These are phyloP conservation scores for Rhodotorula glutinis DNA, from an alignment of 1,284 basidiomycete species.

Conservation along the genomic window DNA sequence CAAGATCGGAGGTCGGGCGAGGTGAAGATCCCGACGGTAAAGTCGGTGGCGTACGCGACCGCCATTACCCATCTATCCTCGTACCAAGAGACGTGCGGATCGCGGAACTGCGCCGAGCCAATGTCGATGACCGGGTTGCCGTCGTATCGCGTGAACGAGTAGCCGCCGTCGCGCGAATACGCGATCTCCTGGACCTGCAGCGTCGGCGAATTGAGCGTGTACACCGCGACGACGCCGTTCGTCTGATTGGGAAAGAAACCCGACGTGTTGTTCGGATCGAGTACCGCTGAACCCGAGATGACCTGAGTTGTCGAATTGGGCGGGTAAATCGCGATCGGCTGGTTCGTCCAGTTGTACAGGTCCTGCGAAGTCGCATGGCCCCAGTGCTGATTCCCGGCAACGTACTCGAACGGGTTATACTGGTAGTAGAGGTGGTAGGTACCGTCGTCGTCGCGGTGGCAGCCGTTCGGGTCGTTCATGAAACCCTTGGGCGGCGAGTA, in stretches of 20 bases:
- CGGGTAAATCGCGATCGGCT: conserved; percentile 24
- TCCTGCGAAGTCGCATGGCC: conserved; percentile 19
- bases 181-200: conserved; percentile 19
- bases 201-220: conserved; percentile 12
- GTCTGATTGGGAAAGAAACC: conserved; percentile 16
- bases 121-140: conserved; percentile 20
- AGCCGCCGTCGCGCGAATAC: conserved; percentile 13
- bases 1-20: conserved; percentile 17
- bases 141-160: conserved; percentile 13
- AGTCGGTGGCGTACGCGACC: conserved; percentile 11
- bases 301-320: conserved; percentile 7
- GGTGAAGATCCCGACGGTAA: conserved; percentile 13
- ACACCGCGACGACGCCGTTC: conserved; percentile 22
- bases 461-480: conserved; percentile 25
- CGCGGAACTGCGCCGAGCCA: conserved; percentile 14
- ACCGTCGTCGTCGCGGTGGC: conserved; percentile 2
- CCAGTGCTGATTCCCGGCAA: conserved; percentile 21
- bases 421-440: conserved; percentile 26
- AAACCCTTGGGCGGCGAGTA: conserved; percentile 10
- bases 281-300: conserved; percentile 19
- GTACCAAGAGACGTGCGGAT: conserved; percentile 22
- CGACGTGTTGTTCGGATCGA: conserved; percentile 27
- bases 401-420: conserved; percentile 11
- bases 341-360: conserved; percentile 19
- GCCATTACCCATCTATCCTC: conserved; percentile 13